phyloP scores from a whole-genome alignment of 768 basidiomycete species.

The Xerocomus potaroensis region DNA sequence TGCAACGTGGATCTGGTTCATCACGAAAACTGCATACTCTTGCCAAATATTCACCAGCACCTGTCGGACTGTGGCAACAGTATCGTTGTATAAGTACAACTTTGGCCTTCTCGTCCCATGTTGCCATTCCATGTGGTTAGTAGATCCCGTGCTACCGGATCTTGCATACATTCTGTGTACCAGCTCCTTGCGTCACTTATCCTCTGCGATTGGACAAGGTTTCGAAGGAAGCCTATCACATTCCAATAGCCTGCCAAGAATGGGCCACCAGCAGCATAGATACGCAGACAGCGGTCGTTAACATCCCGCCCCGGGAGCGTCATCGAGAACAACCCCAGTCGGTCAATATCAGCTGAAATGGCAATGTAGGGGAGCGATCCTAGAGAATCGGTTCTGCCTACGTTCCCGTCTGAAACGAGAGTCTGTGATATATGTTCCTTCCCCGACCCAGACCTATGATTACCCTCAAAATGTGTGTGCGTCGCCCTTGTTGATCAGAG shows the following conservation, averaged over 20 bases:
- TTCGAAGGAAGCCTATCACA: neutral
- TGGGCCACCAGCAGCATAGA: constrained; percentile 3
- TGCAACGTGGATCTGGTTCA: no score
- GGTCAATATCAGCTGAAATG: constrained; percentile 9
- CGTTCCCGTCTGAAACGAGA: constrained; percentile 14
- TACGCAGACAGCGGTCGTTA: constrained; percentile 4
- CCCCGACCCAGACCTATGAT: no score
- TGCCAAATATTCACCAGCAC: no score
- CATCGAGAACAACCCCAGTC: neutral
- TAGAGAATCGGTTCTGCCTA: neutral
- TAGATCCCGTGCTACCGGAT: neutral
- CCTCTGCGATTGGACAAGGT: neutral
- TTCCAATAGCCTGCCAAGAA: constrained; percentile 3
- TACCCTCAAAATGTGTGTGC: constrained; percentile 9
- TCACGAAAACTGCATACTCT: no score
- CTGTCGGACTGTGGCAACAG: no score
- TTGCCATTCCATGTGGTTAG: constrained; percentile 7
- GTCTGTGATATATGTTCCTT: constrained; percentile 8
- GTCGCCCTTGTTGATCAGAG: constrained; percentile 10
- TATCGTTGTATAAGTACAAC: no score
- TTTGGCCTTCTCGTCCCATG: neutral
- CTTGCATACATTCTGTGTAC: neutral
- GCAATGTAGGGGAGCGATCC: constrained; percentile 3
- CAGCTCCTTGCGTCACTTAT: neutral
- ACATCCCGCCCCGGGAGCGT: neutral